Evolutionary conservation across 345 rosid species (phyloP).

Genomic region (Sonneratia caseolaris): DNA sequence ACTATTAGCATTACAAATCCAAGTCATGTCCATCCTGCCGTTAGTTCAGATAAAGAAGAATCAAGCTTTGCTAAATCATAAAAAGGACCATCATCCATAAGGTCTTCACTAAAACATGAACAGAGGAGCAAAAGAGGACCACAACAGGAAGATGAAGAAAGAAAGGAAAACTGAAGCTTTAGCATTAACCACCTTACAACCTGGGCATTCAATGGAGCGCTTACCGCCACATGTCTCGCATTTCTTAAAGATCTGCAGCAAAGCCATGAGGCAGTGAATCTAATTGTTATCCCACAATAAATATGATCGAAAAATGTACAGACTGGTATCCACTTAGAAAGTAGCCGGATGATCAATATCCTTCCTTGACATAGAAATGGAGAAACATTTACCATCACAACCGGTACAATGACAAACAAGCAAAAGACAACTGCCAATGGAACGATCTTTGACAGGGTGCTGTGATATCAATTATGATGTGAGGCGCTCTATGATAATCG

Average conservation of each 20-base stretch:
- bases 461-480: background rate
- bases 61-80: background rate
- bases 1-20: background rate
- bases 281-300: background rate
- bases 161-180: background rate
- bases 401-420: background rate
- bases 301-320: too few relatives aligned
- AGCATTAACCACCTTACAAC: conserved; percentile 49
- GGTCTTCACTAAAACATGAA: background rate
- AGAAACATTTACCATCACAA: background rate
- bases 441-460: background rate
- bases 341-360: background rate
- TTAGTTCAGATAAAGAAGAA: background rate
- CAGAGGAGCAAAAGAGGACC: background rate
- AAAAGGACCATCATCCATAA: background rate
- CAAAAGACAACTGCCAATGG: background rate
- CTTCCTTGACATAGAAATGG: background rate
- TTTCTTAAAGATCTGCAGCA: conserved; percentile 36
- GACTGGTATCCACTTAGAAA: background rate
- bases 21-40: background rate
- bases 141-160: background rate
- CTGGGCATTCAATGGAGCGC: conserved; percentile 70
- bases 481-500: background rate
- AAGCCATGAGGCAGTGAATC: background rate
- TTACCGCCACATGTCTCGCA: conserved; percentile 60